These are phyloP conservation scores for Crithidia fasciculata DNA, from an alignment of 208 protist species.

Conservation along the genomic window DNA sequence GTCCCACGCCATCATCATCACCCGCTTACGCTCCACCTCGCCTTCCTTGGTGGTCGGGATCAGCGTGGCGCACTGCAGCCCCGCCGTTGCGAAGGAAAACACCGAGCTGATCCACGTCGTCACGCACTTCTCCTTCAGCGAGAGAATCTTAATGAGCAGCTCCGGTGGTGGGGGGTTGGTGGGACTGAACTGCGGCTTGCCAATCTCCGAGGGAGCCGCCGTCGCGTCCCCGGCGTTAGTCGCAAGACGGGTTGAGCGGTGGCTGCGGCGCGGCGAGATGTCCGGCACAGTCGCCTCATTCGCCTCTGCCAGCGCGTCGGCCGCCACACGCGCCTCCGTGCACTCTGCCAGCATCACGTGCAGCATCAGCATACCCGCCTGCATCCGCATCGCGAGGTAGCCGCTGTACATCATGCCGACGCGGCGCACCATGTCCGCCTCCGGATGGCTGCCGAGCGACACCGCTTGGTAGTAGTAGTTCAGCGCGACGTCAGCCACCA, in stretches of 20 bases:
- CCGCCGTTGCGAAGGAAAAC: not conserved
- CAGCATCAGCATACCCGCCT: not conserved
- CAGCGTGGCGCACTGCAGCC: not conserved
- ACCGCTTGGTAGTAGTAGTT: constrained; percentile 11
- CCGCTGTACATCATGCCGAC: constrained; percentile 25
- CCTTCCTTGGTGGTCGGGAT: not conserved
- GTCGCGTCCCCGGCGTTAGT: not conserved
- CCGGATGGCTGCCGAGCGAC: not conserved
- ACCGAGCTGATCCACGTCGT: not conserved
- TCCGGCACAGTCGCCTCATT: not conserved
- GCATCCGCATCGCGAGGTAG: constrained; percentile 7
- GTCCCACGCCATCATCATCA: not conserved
- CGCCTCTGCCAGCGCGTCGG: not conserved
- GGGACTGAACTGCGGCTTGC: not conserved
- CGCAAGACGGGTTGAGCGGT: not conserved
- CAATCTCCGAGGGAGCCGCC: not conserved
- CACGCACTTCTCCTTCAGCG: not conserved
- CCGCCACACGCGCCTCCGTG: not conserved
- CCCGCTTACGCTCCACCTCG: not conserved
- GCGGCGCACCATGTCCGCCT: constrained; percentile 10
- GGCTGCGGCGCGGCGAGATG: not conserved
- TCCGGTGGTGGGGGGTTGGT: not conserved
- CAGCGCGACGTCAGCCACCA: constrained; percentile 30
- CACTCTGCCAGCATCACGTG: not conserved
- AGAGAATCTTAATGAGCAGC: not conserved